These are phyloP conservation scores for Crithidia expoeki DNA, from an alignment of 208 protist species.

Conservation along the genomic window DNA sequence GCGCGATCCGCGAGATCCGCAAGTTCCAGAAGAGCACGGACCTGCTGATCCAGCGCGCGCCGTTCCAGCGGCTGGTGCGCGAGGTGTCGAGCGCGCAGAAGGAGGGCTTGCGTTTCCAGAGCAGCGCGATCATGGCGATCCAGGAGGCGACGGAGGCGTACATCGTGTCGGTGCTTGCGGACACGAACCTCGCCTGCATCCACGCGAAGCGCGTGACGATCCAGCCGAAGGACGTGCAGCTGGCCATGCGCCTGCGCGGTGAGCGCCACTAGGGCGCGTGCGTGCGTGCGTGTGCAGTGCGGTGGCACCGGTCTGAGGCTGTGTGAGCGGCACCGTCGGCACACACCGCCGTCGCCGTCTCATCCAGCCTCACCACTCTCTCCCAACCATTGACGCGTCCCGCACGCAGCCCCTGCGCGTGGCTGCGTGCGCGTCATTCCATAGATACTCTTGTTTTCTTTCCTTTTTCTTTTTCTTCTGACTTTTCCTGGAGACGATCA, in stretches of 20 bases:
- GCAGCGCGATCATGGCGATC: no score
- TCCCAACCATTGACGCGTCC: not conserved
- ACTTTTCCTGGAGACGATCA: no score
- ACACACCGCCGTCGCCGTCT: not conserved
- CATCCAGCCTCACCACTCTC: constrained; percentile 2
- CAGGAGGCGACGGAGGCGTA: no score
- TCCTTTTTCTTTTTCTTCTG: not conserved
- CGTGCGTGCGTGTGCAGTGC: constrained; percentile 4
- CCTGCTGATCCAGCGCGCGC: constrained; percentile 88
- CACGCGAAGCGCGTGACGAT: no score
- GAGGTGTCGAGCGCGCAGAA: constrained; percentile 88
- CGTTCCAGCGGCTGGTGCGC: constrained; percentile 90
- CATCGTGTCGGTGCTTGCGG: constrained; percentile 91
- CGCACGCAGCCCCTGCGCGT: not conserved
- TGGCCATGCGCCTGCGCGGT: constrained; percentile 62
- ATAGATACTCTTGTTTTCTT: not conserved
- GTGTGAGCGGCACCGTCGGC: no score
- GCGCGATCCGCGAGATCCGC: constrained; percentile 98
- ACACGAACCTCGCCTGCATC: constrained; percentile 92
- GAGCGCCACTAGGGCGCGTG: constrained; percentile 49
- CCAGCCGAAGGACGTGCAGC: constrained; percentile 78
- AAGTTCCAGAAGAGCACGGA: constrained; percentile 86
- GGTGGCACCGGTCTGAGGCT: constrained; percentile 3
- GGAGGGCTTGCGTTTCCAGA: no score
- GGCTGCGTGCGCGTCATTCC: not conserved